A percentile compares a stretch with the other conserved stretches of the same genome.
Evolutionary conservation across 2,329 filamentous ascomycete genomes (phyloP).

Genomic region (Penicillium sp.): DNA sequence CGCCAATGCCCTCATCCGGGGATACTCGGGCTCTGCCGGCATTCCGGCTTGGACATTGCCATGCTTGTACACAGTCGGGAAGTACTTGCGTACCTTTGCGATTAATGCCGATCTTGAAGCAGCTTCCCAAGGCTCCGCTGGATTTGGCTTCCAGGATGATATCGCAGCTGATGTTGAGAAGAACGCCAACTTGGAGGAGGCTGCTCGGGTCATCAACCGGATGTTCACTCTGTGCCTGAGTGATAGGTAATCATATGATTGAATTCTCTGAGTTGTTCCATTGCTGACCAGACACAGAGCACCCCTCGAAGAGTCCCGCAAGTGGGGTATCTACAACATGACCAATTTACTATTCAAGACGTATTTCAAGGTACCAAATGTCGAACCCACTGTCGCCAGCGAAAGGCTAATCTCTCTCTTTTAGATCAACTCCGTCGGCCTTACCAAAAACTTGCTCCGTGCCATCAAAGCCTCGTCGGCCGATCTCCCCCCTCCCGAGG

Average conservation of each 20-base stretch:
- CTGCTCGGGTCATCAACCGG: constrained; percentile 83
- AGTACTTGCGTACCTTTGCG: constrained; percentile 82
- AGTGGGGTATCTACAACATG: constrained; percentile 96
- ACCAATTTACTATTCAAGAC: constrained; percentile 97
- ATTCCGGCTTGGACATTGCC: constrained; percentile 93
- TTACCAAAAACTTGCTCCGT: constrained; percentile 86
- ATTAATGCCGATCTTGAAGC: constrained; percentile 81
- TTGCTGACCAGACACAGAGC: constrained; percentile 55
- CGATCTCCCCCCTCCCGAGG: constrained; percentile 76
- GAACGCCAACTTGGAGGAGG: constrained; percentile 85
- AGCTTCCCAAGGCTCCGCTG: constrained; percentile 49
- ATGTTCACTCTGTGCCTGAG: constrained; percentile 89
- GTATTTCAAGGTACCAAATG: constrained; percentile 71
- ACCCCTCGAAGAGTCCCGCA: constrained; percentile 81
- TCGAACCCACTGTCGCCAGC: not conserved
- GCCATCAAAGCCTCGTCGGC: constrained; percentile 73
- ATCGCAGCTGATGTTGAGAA: constrained; percentile 73
- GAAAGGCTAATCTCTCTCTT: constrained; percentile 7
- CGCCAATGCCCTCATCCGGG: constrained; percentile 71
- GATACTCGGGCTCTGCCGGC: constrained; percentile 67
- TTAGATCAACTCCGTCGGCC: constrained; percentile 78
- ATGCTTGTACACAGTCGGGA: constrained; percentile 82
- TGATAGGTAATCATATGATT: constrained; percentile 65
- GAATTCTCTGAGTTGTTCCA: not conserved
- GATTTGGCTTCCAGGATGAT: constrained; percentile 71